Percentiles rank a stretch among this genome's conserved stretches.
Conservation (phyloP, 805 yeast genomes). For the Wickerhamomyces xylosicus region DNA sequence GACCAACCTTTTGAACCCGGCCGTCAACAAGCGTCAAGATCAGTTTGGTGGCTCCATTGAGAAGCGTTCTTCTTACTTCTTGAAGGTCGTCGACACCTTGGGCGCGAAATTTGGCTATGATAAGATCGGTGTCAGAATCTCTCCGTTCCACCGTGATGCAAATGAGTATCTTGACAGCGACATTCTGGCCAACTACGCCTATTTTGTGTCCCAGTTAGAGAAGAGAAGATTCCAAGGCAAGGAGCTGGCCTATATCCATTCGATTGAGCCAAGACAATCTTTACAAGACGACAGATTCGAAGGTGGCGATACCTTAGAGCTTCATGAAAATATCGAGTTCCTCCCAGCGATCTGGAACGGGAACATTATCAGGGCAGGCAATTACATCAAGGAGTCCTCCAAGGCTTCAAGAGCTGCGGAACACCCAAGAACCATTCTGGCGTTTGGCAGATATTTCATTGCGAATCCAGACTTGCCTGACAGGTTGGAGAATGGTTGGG, state of each 20-base stretch:
- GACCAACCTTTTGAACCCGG: slow-evolving; percentile 42
- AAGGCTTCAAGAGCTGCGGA: slow-evolving; percentile 4
- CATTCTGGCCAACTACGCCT: slow-evolving; percentile 27
- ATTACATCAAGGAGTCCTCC: slow-evolving; percentile 9
- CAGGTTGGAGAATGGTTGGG: slow-evolving; percentile 23
- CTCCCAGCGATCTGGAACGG: slow-evolving; percentile 35
- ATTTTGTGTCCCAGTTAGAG: slow-evolving; percentile 30
- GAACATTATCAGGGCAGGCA: slow-evolving; percentile 21
- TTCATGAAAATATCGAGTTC: slow-evolving; percentile 14
- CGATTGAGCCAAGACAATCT: slow-evolving; percentile 24
- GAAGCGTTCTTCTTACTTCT: slow-evolving; percentile 27
- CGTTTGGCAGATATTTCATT: slow-evolving; percentile 28
- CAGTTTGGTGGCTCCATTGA: slow-evolving; percentile 46
- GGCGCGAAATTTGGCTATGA: slow-evolving; percentile 42
- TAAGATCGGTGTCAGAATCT: slow-evolving; percentile 35
- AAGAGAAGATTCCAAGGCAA: slow-evolving; percentile 24
- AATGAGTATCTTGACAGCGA: slow-evolving; percentile 28
- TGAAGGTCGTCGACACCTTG: slow-evolving; percentile 42
- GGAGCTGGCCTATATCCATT: slow-evolving; percentile 26
- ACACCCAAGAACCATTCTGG: slow-evolving; percentile 19
- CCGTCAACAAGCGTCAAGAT: slow-evolving; percentile 36
- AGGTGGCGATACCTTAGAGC: slow-evolving; percentile 19
- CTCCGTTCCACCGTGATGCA: slow-evolving; percentile 35
- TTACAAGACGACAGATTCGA: slow-evolving; percentile 12
- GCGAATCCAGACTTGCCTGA: slow-evolving; percentile 32